Percentiles rank a stretch among this genome's conserved stretches.
Evolutionary conservation across 257 asterid genomes (phyloP).

Genomic region (Osmanthus fragrans): DNA sequence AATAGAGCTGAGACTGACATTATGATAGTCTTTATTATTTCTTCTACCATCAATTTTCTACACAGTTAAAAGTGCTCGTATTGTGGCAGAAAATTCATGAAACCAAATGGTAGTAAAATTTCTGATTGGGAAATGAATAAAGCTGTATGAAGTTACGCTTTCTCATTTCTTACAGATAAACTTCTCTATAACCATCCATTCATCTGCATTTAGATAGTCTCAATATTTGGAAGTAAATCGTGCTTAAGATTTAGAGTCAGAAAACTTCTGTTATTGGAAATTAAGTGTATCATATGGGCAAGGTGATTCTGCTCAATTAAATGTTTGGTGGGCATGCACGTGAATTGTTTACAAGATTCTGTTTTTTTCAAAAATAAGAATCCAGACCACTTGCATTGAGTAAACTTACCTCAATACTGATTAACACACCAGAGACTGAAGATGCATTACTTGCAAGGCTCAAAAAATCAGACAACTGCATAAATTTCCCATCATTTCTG

Average conservation of each 20-base stretch:
- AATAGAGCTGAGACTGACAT: background rate
- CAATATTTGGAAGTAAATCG: background rate
- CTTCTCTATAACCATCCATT: background rate
- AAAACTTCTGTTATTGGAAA: background rate
- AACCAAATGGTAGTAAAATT: background rate
- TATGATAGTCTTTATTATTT: background rate
- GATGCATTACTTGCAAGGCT: conserved; percentile 54
- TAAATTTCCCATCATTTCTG: conserved; percentile 39
- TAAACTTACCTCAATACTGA: conserved; percentile 64
- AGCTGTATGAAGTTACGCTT: background rate
- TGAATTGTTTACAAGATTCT: background rate
- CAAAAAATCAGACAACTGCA: conserved; percentile 60
- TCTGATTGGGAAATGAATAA: background rate
- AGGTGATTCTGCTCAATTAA: background rate
- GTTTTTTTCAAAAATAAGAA: conserved; percentile 5
- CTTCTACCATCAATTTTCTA: conserved; percentile 1
- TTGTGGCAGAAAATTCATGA: background rate
- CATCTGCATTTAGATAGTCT: background rate
- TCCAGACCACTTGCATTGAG: conserved; percentile 12
- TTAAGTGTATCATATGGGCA: background rate
- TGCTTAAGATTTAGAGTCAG: background rate
- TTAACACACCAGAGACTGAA: conserved; percentile 69
- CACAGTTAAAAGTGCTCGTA: background rate
- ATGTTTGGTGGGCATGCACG: conserved; percentile 1
- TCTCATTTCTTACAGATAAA: background rate